Evolutionary conservation across 805 yeast species (phyloP).

Genomic region (Nakazawaea ambrosiae): DNA sequence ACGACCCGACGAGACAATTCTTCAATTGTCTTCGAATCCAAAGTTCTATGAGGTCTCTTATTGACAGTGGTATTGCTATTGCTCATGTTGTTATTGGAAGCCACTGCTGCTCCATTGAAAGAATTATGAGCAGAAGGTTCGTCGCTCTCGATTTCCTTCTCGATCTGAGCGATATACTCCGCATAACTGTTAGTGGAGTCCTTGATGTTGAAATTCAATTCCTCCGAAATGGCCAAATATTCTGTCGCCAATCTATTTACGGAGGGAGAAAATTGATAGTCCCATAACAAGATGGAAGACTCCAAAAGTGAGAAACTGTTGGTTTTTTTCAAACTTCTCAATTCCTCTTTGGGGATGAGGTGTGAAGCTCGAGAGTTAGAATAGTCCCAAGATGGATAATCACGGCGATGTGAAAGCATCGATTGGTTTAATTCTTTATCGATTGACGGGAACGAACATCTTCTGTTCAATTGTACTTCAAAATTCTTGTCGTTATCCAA

Average conservation of each 20-base stretch:
- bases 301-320: slow-evolving; percentile 30
- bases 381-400: not conserved
- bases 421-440: slow-evolving; percentile 24
- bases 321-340: slow-evolving; percentile 20
- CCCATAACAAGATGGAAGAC: slow-evolving; percentile 14
- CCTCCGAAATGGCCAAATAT: slow-evolving; percentile 15
- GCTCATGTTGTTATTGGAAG: too few species aligned
- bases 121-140: slow-evolving; percentile 14
- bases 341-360: slow-evolving; percentile 9
- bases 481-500: slow-evolving; percentile 11
- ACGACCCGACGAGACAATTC: slow-evolving; percentile 16
- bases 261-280: slow-evolving; percentile 14
- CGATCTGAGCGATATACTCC: slow-evolving; percentile 13
- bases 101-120: slow-evolving; percentile 20
- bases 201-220: slow-evolving; percentile 17
- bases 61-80: not conserved
- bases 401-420: not conserved
- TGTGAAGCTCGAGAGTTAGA: not conserved
- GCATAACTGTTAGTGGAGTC: slow-evolving; percentile 14
- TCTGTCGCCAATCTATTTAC: slow-evolving; percentile 20
- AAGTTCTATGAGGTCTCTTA: slow-evolving; percentile 11
- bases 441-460: slow-evolving; percentile 33
- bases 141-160: slow-evolving; percentile 17
- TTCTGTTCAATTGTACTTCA: slow-evolving; percentile 22
- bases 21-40: slow-evolving; percentile 15